Base-by-base conservation (phyloP, 2,329 filamentous ascomycete species). In the Xylariaceae sp. region DNA sequence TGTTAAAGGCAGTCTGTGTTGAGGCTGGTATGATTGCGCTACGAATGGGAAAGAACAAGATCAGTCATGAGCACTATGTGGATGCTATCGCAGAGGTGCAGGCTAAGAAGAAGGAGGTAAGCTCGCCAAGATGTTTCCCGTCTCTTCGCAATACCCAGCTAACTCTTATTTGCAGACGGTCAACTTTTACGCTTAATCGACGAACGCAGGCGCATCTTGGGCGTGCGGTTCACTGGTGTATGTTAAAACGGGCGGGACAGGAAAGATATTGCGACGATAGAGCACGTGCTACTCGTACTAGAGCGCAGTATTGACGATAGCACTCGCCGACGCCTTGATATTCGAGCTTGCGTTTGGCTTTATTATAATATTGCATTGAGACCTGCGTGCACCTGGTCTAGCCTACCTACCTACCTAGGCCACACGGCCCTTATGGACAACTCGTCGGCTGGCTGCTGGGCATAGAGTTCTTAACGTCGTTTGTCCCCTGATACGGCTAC, bases 11-110 rank as follows among this genome's bases (percentile, higher is more conserved):
- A 49, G 94, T 99, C 18, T 99, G 94, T 75, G 94, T 99, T 30
- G 94, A 99, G 79, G 94, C 94, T 55, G 94, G 94, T 73, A 99
- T 99, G 94, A 99, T 99, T 77, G 94, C 94, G 34, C 80, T 99
- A 72, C 85, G 94, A 68, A 91, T 88, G 74, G 94, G 94, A 62
- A 92, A 96, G 82, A 92, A 88, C 77, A 97, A 97, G 83, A 94
- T 99, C 72, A 89, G 89, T 61, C 94, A 99, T 74, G 94, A 99
- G 80, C 91, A 99, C 76, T 99, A 97, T 73, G 94, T 99, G 54
- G 94, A 99, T 80, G 94, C 94, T 62, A 97, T 99, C 75, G 85
- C 92, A 44, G 94, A 99, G 77, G 94, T 99, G 68, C 91, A 92
- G 75, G 87, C 88, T 64, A 88, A 96, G 87, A 96, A 96, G 88